Evolutionary conservation across 805 yeast species (phyloP), one percentile per base, ranked within the genome.

Genomic region (Zygoascus ofunaensis): DNA sequence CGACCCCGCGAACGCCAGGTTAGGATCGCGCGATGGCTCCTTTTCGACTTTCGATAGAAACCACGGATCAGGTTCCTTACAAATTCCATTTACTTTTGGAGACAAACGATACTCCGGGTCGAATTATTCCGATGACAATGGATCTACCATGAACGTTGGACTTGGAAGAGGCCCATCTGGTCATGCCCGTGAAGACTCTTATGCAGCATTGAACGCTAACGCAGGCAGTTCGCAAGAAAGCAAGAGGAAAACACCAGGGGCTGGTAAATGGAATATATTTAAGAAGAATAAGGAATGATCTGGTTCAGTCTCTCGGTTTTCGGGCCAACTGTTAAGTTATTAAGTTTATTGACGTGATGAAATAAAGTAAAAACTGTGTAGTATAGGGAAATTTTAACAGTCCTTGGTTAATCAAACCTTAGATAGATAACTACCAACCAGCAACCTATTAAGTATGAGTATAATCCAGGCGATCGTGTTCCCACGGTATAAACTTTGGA

Each of bases 401-500:
- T n/a, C n/a, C n/a, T n/a, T n/a, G n/a, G n/a, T n/a, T n/a, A n/a
- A n/a, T n/a, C n/a, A n/a, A n/a, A n/a, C n/a, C n/a, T n/a, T n/a
- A n/a, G n/a, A n/a, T n/a, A n/a, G n/a, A n/a, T n/a, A n/a, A n/a
- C n/a, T n/a, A n/a, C n/a, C n/a, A n/a, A n/a, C n/a, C n/a, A n/a
- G n/a, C n/a, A n/a, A n/a, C n/a, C n/a, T n/a, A n/a, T n/a, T n/a
- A n/a, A n/a, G n/a, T n/a, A n/a, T n/a, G n/a, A n/a, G n/a, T n/a
- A n/a, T n/a, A 12, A 21, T 28, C 40, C 5, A 48, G 39, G 4
- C 35, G 20, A 35, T 51, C 55, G 39, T 53, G 50, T 15, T 54
- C 57, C 55, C 63, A 58, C 5, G 55, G 53, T 3, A 49, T 20
- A 3, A 33, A 22, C 18, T 34, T 32, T 5, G 50, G 39, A 26